phyloP scores from a whole-genome alignment of 2,329 filamentous ascomycete genomes.

The Colletotrichum cordylinicola region DNA sequence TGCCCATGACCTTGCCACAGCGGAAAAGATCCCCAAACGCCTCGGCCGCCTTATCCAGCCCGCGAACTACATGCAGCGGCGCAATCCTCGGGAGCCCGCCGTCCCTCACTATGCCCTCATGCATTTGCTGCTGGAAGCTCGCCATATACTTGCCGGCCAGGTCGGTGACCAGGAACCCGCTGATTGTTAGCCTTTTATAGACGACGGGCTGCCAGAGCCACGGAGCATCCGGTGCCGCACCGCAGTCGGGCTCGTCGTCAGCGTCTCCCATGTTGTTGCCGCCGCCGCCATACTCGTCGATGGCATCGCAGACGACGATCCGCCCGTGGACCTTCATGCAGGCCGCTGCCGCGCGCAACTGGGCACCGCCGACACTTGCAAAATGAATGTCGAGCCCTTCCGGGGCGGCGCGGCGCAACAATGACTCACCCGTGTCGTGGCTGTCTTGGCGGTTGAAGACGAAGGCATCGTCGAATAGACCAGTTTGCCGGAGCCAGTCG shows the following conservation, averaged over 20 bases:
- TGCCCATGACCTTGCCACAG: not conserved
- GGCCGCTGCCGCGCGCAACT: slow-evolving; percentile 31
- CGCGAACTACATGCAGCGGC: not conserved
- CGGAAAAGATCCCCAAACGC: not conserved
- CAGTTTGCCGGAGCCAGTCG: not conserved
- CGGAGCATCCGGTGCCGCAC: not conserved
- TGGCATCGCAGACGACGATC: not conserved
- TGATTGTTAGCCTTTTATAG: not conserved
- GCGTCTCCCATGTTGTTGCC: not conserved
- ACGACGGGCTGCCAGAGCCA: not conserved
- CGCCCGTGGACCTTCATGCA: not conserved
- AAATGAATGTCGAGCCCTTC: slow-evolving; percentile 82
- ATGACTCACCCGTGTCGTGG: slow-evolving; percentile 39
- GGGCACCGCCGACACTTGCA: slow-evolving; percentile 80
- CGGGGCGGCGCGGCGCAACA: slow-evolving; percentile 70
- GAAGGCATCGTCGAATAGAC: not conserved
- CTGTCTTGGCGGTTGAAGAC: not conserved
- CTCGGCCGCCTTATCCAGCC: not conserved
- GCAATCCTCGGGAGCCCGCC: not conserved
- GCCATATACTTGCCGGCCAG: not conserved
- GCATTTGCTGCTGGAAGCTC: not conserved
- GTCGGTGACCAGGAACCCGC: not conserved
- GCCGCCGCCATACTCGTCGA: not conserved
- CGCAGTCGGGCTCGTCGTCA: not conserved
- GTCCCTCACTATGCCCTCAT: not conserved